phyloP scores from a whole-genome alignment of 352 stramenopile genomes.

The Phytophthora multivora region DNA sequence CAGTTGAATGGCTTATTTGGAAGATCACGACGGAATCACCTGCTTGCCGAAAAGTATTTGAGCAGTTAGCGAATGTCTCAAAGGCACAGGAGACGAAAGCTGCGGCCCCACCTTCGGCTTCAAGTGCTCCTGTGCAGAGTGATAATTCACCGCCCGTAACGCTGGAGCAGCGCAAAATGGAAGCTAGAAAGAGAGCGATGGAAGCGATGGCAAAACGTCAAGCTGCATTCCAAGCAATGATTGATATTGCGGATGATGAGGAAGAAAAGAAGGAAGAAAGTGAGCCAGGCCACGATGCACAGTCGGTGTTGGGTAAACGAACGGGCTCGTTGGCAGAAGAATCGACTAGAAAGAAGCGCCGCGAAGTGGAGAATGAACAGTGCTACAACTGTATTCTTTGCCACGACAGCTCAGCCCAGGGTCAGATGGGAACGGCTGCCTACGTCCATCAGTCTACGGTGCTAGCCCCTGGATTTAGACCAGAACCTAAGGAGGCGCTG shows the following conservation, averaged over 20 bases:
- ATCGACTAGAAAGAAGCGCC: conserved; percentile 45
- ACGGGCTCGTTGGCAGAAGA: conserved; percentile 39
- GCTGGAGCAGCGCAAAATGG: conserved; percentile 77
- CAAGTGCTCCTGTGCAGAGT: conserved; percentile 1
- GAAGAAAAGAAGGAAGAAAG: conserved; percentile 37
- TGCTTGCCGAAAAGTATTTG: conserved; percentile 43
- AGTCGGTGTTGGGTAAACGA: conserved; percentile 51
- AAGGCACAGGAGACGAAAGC: conserved; percentile 34
- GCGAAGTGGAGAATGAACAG: conserved; percentile 46
- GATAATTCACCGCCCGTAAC: conserved; percentile 39
- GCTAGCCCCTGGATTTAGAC: conserved; percentile 74
- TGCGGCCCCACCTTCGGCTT: conserved; percentile 4
- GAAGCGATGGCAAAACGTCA: conserved; percentile 84
- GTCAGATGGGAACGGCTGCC: conserved; percentile 85
- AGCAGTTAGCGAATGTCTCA: conserved; percentile 38
- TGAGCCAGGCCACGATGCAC: conserved; percentile 31
- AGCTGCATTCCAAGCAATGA: conserved; percentile 86
- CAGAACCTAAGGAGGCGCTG: conserved; percentile 69
- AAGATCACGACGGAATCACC: conserved; percentile 57
- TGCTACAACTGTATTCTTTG: conserved; percentile 85
- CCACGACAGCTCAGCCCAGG: conserved; percentile 76
- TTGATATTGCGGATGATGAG: conserved; percentile 54
- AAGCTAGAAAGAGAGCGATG: conserved; percentile 78
- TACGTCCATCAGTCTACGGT: conserved; percentile 90
- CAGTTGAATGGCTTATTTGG: conserved; percentile 77